Conservation (phyloP, 148 eudicot genomes). For the Cornus suecica region DNA sequence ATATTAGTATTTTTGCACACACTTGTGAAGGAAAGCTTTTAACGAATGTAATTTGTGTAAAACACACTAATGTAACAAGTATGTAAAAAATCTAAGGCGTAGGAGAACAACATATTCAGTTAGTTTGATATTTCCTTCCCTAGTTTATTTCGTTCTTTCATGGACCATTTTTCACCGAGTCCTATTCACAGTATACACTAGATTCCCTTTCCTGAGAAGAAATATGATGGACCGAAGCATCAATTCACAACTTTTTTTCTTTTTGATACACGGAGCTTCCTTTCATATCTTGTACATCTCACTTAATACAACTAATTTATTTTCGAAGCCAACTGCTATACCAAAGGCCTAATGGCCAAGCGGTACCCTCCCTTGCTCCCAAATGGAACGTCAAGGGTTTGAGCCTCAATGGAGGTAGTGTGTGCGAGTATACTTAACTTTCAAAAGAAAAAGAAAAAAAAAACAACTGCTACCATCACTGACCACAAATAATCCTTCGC, state of each 20-base stretch:
- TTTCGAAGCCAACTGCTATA: background rate
- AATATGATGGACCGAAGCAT: too few species aligned
- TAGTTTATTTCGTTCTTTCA: background rate
- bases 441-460: too few species aligned
- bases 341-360: too few species aligned
- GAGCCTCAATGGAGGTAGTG: too few species aligned
- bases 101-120: background rate
- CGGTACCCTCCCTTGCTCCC: too few species aligned
- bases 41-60: background rate
- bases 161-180: background rate
- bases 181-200: background rate
- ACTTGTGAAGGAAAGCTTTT: background rate
- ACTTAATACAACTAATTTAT: too few species aligned
- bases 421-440: too few species aligned
- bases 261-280: background rate
- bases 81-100: background rate
- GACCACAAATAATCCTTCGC: background rate
- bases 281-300: background rate
- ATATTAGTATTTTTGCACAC: background rate
- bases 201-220: too few species aligned
- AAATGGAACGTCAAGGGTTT: too few species aligned
- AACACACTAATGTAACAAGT: background rate
- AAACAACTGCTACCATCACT: background rate
- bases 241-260: too few species aligned
- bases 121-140: background rate